A percentile compares a stretch with the other conserved stretches of the same genome.
phyloP scores from a whole-genome alignment of 352 stramenopile genomes.

The Aphanomyces astaci region DNA sequence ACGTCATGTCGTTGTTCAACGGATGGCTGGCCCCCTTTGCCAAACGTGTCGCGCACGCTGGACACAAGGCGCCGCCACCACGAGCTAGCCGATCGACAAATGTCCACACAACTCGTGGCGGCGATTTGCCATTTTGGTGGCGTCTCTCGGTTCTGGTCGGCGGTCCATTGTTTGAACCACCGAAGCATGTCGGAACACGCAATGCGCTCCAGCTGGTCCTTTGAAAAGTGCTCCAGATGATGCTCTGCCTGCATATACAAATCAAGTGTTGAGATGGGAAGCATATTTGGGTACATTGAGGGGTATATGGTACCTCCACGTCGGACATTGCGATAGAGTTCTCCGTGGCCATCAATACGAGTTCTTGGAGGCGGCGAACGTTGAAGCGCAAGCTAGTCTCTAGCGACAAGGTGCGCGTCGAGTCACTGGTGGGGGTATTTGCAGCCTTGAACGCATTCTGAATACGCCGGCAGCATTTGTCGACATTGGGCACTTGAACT shows the following conservation, averaged over 20 bases:
- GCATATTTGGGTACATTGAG: too few relatives aligned
- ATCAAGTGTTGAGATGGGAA: too few relatives aligned
- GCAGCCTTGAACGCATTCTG: not conserved
- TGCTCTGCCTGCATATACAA: not conserved
- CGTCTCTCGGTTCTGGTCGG: not conserved
- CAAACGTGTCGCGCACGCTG: not conserved
- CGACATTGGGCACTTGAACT: not conserved
- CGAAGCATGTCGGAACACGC: slow-evolving; percentile 8
- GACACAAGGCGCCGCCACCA: not conserved
- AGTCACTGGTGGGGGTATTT: not conserved
- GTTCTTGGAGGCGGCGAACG: not conserved
- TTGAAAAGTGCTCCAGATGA: not conserved
- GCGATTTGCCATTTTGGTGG: slow-evolving; percentile 7
- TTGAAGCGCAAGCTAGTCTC: not conserved
- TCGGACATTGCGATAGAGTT: not conserved
- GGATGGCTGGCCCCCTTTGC: not conserved
- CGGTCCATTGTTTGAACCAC: slow-evolving; percentile 8
- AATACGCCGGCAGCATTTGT: not conserved
- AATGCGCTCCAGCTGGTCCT: slow-evolving; percentile 4
- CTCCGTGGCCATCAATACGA: not conserved
- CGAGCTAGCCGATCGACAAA: not conserved
- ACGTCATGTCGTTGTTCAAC: not conserved
- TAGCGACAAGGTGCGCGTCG: not conserved
- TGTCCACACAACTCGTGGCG: not conserved
- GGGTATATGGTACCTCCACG: not conserved